Evolutionary conservation across 2,329 filamentous ascomycete species (phyloP).

Genomic region (Xylaria digitata): DNA sequence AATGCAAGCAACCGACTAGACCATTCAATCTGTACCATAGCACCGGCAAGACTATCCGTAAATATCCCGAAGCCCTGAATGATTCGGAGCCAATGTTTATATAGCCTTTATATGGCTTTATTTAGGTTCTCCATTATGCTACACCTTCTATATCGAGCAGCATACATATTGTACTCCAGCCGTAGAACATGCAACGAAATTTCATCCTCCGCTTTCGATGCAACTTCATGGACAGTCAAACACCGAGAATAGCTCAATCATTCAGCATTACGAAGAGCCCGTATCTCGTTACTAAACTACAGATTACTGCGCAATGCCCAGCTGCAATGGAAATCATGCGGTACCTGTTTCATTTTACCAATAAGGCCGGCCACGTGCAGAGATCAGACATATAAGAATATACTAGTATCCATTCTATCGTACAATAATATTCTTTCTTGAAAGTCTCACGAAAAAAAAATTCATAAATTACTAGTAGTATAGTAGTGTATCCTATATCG

Average conservation of each 20-base stretch:
- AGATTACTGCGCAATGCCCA: conserved; percentile 1
- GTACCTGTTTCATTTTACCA: conserved; percentile 22
- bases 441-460: neutral
- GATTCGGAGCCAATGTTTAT: neutral
- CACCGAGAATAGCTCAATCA: neutral
- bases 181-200: neutral
- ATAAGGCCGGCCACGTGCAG: conserved; percentile 20
- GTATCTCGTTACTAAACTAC: conserved; percentile 18
- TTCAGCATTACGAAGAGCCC: neutral
- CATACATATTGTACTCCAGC: neutral
- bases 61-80: neutral
- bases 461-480: conserved; percentile 7
- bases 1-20: neutral
- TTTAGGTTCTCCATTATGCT: conserved; percentile 5
- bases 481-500: neutral
- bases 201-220: conserved; percentile 4
- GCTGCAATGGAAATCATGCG: conserved; percentile 23
- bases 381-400: conserved; percentile 23
- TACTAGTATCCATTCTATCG: conserved; percentile 5
- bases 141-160: neutral
- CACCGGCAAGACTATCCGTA: neutral
- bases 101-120: neutral
- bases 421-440: neutral
- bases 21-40: neutral
- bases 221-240: conserved; percentile 7